Evolutionary conservation across 345 rosid genomes (phyloP), one percentile per base, ranked within the genome.

Genomic region (Heritiera littoralis): DNA sequence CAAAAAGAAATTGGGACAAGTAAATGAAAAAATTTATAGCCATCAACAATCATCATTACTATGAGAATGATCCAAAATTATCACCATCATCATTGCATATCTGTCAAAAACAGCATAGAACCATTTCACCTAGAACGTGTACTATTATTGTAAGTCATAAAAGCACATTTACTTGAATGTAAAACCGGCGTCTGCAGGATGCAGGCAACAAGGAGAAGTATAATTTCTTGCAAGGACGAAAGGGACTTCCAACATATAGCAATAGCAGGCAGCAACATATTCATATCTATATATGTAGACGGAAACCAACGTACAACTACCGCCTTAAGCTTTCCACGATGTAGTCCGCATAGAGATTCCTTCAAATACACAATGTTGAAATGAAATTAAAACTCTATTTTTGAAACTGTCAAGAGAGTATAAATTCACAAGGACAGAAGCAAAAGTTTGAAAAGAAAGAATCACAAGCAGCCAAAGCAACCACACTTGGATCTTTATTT

Each of bases 321-420:
- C 90, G 83, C 89, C 97, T 92, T 80, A 92, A 84, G 84, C 86
- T 89, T 87, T 92, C 92, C 80, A 92, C 88, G 1, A 92, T 89
- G 79, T 92, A 92, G 72, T 89, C 92, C 1, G 98, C 99, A 83
- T 96, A 96, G 1, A 96, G 93, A 81, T 92, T 87, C 99, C 99
- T 94, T 81, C 87, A 85, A 40, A 54, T 54, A 40, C 51, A 74
- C 65, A 85, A 77, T 13, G 58, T n/a, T 11, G 18, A 60, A 38
- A 56, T 71, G 41, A 73, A 64, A 59, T 55, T 48, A 60, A 56
- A 38, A 58, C 40, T 71, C 30, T 12, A 23, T 55, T 55, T 55
- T 72, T 70, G 28, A 13, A 74, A 40, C 15, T 30, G 17, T 45
- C 49, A 45, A 13, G 14, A 41, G 14, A 9, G 32, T 11, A 18